Evolutionary conservation across 2,329 filamentous ascomycete genomes (phyloP), one percentile per base, ranked within the genome.

Genomic region (Xylaria sp.): DNA sequence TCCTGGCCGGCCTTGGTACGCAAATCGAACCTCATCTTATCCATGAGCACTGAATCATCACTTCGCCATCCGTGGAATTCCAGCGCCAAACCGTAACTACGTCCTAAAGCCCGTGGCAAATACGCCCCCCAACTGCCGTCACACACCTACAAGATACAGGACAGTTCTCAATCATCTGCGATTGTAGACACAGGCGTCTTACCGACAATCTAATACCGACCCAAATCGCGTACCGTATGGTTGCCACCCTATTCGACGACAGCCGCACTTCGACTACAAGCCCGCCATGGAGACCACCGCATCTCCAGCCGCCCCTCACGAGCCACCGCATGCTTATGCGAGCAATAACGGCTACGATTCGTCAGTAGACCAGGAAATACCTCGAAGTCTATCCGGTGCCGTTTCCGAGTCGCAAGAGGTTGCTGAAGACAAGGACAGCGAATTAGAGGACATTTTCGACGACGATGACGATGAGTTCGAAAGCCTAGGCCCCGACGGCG

Each of bases 401-500:
- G 44, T 67, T 66, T 60, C 68, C 47, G 63, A 63, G 34, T 52
- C 61, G 49, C 59, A 56, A 8, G 44, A 59, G 2, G 59, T 59
- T 44, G 58, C 52, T n/a, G 56, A 66, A 24, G 61, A 59, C 9
- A 61, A 72, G 24, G 71, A 76, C 34, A 61, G 54, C 13, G 72
- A 77, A 48, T 57, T 75, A 9, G 72, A 77, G 44, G 76, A 78
- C 38, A 72, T 76, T 17, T 75, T 66, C 20, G 58, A 64, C 20
- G 69, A 77, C 16, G 73, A 77, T 40, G 73, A 77, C 29, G 75
- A 76, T 56, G 71, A 80, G 39, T 76, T 81, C 29, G 78, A 85
- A 29, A 85, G 87, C 8, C 78, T 86, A 40, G 65, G 74, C 81
- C 48, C 43, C 17, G 77, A 85, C 44, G 76, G 77, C 7, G 78